Base-by-base conservation (phyloP, 805 yeast species). In the Sporopachydermia quercuum region DNA sequence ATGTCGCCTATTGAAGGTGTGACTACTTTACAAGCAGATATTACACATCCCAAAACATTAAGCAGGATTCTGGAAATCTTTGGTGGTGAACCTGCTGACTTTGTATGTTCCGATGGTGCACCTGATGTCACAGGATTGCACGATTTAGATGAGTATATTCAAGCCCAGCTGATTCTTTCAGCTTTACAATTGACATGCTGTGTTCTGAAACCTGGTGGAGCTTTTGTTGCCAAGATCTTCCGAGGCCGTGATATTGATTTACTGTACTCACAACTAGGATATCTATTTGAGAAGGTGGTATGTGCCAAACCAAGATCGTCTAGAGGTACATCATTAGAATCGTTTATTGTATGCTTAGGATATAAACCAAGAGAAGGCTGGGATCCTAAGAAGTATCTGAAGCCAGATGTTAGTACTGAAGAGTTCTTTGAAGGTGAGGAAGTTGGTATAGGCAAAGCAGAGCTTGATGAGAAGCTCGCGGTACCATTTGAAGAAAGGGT, bases 51-150 rank as follows among this genome's bases (percentile, higher is more conserved):
- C 13, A 74, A 76, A 52, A 91, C 98, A 0, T 65, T 91, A 39
- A 69, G 70, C 30, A 70, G 66, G 50, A 91, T 91, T 36, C 59
- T 83, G 48, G 79, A 77, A 23, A 69, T 80, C 34, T 91, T 91
- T 62, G 94, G 83, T 16, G 95, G 96, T 34, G 83, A 83, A 48
- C 77, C 81, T 41, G 97, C 97, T 0, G 98, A 91, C 57, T 80
- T 89, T 55, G 95, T 91, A 1, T 85, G 95, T 51, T 79, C 94
- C 35, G 97, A 91, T 57, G 98, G 98, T 42, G 98, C 98, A 0
- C 98, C 98, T 2, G 98, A 91, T 60, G 98, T 91, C 16, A 91
- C 98, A 0, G 98, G 98, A 1, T 60, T 91, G 39, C 98, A 91
- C 55, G 98, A 91, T 58, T 64, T 91, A 43, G 98, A 91, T 57